A percentile compares a stretch with the other conserved stretches of the same genome.
Conservation (phyloP, 495 filamentous ascomycete species). For the Penicillium salamii region DNA sequence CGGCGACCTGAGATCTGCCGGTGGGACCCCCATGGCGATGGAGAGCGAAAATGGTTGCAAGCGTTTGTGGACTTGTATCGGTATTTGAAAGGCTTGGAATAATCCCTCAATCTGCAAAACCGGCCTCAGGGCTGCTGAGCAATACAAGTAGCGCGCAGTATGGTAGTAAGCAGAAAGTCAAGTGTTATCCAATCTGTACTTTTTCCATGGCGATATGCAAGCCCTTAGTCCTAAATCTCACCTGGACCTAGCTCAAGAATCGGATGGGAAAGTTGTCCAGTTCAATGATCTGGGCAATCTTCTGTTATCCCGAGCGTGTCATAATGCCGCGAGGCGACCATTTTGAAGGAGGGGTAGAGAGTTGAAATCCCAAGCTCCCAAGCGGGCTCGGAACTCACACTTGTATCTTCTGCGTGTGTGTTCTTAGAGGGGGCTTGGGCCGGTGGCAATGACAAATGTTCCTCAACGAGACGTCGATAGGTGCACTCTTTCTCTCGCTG, state of each 20-base stretch:
- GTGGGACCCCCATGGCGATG: conserved; percentile 7
- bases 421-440: background rate
- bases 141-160: too few relatives aligned
- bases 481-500: conserved; percentile 25
- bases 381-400: background rate
- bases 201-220: too few relatives aligned
- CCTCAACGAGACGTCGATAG: conserved; percentile 21
- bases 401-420: background rate
- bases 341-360: conserved; percentile 3
- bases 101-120: background rate
- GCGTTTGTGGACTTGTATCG: conserved; percentile 8
- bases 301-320: too few relatives aligned
- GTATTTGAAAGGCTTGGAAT: conserved; percentile 3
- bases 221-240: too few relatives aligned
- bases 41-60: conserved; percentile 15
- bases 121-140: background rate
- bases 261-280: too few relatives aligned
- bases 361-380: conserved; percentile 8
- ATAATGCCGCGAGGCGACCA: too few relatives aligned
- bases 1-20: background rate
- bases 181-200: too few relatives aligned
- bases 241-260: too few relatives aligned
- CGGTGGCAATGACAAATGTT: background rate
- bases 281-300: too few relatives aligned
- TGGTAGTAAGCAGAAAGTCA: too few relatives aligned